Evolutionary conservation across 345 rosid genomes (phyloP), one percentile per base, ranked within the genome.

Genomic region (Dimocarpus longan): DNA sequence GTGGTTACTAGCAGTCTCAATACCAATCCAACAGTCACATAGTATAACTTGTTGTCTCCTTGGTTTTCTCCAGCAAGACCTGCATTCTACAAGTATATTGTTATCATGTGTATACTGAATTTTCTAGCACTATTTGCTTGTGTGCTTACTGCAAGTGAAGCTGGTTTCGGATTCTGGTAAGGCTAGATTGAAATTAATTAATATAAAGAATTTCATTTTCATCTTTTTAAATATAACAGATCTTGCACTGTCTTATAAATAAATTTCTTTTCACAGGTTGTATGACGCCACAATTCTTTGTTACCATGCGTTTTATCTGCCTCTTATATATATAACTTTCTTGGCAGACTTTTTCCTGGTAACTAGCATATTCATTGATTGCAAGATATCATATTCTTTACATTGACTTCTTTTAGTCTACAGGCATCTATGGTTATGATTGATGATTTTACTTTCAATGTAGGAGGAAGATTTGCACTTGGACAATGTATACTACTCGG

Each of bases 311-410:
- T 91, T 90, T 39, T 95, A 92, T 86, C 93, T 95, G 68, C 99
- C 98, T 56, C 95, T 93, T 81, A 77, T 93, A 22, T 91, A 92
- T 68, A 12, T 84, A 32, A 93, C 95, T 21, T 95, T 95, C 75
- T 88, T 93, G 56, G 92, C 95, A 8, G 99, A 95, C 89, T 93
- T 95, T 86, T 95, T 95, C 87, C 94, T 87, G 98, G 99, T 92
- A 72, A 75, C 50, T 21, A 37, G 66, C 57, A 2, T 9, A 56
- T 46, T n/a, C 19, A 10, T 16, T 48, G 16, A 7, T 16, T 15
- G 71, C 21, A 13, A 46, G 18, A 42, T 42, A 7, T 16, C 11
- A 15, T 0, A 62, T 62, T 75, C 46, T 57, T 52, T 8, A 56
- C 68, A 32, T 68, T 64, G 40, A 60, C 42, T 11, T 11, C 10